These are phyloP conservation scores for Crotalaria pallida DNA, from an alignment of 306 rosid genomes.

Conservation along the genomic window DNA sequence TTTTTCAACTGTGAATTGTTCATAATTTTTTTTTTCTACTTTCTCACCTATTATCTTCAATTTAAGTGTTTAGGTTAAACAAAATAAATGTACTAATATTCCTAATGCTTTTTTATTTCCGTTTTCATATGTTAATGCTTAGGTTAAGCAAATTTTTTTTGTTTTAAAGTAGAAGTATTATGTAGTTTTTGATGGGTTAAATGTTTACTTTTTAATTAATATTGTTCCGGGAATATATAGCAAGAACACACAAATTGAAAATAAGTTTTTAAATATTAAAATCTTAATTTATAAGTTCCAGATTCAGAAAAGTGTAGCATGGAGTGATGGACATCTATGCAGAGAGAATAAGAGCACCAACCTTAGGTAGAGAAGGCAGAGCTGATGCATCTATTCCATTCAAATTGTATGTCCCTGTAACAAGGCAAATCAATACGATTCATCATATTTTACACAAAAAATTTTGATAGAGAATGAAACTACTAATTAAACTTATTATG, in stretches of 20 bases:
- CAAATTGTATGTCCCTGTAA: slow-evolving; percentile 28
- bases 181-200: too few species aligned
- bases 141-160: too few species aligned
- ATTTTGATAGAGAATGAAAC: neutral
- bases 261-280: neutral
- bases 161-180: too few species aligned
- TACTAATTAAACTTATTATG: too few species aligned
- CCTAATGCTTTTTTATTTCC: too few species aligned
- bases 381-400: neutral
- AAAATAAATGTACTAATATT: too few species aligned
- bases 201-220: too few species aligned
- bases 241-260: neutral
- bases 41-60: too few species aligned
- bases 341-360: slow-evolving; percentile 7
- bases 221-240: neutral
- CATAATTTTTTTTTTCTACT: too few species aligned
- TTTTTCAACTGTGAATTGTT: too few species aligned
- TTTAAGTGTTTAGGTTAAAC: too few species aligned
- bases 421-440: neutral
- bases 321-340: neutral
- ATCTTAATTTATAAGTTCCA: neutral
- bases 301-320: neutral
- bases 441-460: neutral
- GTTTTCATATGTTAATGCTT: too few species aligned
- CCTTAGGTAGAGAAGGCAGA: slow-evolving; percentile 27